phyloP scores from a whole-genome alignment of 148 eudicot species.

The Fagopyrum homotropicum region DNA sequence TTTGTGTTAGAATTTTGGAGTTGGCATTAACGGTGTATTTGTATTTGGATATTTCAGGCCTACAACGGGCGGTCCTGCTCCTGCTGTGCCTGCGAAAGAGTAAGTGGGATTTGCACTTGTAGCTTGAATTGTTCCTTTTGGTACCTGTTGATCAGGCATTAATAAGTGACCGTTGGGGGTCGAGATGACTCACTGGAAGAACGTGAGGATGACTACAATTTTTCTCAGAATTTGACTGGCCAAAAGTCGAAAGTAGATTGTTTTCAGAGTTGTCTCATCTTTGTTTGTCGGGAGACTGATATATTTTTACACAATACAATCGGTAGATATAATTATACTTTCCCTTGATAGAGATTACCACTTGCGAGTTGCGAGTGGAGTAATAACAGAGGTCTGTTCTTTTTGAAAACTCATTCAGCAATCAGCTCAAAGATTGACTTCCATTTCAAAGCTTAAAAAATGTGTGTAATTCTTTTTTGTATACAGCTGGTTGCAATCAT shows the following conservation, averaged over 20 bases:
- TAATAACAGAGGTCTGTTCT: neutral
- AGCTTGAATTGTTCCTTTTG: neutral
- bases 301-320: slow-evolving; percentile 5
- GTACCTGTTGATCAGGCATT: slow-evolving; percentile 1
- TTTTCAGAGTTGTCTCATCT: neutral
- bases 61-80: slow-evolving; percentile 78
- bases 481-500: no score
- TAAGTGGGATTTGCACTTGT: slow-evolving; percentile 2
- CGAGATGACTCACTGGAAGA: slow-evolving; percentile 4
- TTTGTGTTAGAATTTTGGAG: neutral
- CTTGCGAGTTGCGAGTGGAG: neutral
- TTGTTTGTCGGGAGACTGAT: neutral
- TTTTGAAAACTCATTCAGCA: neutral
- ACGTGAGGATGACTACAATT: slow-evolving; percentile 5
- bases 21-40: neutral
- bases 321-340: neutral
- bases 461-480: neutral
- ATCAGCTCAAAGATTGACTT: neutral
- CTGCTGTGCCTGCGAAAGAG: slow-evolving; percentile 16
- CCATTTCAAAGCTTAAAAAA: neutral
- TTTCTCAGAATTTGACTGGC: neutral
- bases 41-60: slow-evolving; percentile 43
- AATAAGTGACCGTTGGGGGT: slow-evolving; percentile 5
- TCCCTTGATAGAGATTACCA: neutral
- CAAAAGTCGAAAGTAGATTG: neutral